These are phyloP conservation scores for Diphasiastrum complanatum DNA, from an alignment of 83 land plant species.

Conservation along the genomic window DNA sequence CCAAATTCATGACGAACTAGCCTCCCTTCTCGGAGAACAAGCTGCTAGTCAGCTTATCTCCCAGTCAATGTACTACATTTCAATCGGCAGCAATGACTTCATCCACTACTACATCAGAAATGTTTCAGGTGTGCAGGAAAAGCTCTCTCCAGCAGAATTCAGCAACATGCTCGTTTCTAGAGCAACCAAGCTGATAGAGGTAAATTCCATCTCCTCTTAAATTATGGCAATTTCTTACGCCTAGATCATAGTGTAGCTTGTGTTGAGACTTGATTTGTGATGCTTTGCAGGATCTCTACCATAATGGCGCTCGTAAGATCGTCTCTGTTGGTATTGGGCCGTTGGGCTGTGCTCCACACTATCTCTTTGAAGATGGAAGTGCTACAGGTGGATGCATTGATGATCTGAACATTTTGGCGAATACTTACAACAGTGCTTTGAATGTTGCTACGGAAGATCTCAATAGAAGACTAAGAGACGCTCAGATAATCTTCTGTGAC, in stretches of 20 bases:
- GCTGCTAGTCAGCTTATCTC: slow-evolving; percentile 36
- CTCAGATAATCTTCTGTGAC: slow-evolving; percentile 55
- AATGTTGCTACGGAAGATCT: slow-evolving; percentile 43
- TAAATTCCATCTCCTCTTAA: neutral
- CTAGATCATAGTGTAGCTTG: too few species aligned
- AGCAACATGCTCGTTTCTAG: slow-evolving; percentile 43
- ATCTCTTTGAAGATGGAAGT: slow-evolving; percentile 48
- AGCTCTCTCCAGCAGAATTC: slow-evolving; percentile 49
- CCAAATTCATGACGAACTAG: slow-evolving; percentile 42
- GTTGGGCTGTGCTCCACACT: slow-evolving; percentile 75
- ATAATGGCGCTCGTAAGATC: slow-evolving; percentile 48
- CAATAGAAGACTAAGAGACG: slow-evolving; percentile 29
- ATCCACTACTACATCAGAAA: slow-evolving; percentile 69
- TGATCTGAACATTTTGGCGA: slow-evolving; percentile 50
- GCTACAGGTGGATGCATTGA: slow-evolving; percentile 41
- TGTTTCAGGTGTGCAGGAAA: slow-evolving; percentile 38
- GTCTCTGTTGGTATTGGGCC: slow-evolving; percentile 73
- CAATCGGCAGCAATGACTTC: slow-evolving; percentile 71
- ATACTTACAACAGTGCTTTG: slow-evolving; percentile 56
- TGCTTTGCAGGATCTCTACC: slow-evolving; percentile 49
- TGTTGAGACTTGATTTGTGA: neutral
- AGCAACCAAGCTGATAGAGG: slow-evolving; percentile 50
- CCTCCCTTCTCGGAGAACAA: slow-evolving; percentile 38
- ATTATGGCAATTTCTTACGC: neutral
- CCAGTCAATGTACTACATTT: slow-evolving; percentile 54